Evolutionary conservation across 2,329 filamentous ascomycete species (phyloP).

Genomic region (Grosmannia penicillata): DNA sequence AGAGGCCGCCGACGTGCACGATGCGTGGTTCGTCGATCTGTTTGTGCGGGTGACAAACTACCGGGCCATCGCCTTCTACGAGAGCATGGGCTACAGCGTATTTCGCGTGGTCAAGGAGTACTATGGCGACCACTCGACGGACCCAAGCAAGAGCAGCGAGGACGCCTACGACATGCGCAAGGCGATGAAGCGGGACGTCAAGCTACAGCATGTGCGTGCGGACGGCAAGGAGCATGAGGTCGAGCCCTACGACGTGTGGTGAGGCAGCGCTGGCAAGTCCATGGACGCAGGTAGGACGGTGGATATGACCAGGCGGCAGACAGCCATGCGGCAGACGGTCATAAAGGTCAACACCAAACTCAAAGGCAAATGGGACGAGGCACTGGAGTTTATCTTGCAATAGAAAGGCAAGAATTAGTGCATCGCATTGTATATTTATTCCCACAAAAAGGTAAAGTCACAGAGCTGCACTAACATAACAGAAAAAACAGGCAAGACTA

Average conservation of each 20-base stretch:
- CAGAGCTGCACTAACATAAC: no score
- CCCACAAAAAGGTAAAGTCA: no score
- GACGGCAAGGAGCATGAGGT: constrained; percentile 71
- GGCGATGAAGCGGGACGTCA: constrained; percentile 65
- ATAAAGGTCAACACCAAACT: no score
- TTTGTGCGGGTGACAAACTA: constrained; percentile 84
- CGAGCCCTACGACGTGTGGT: constrained; percentile 76
- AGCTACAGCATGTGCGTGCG: constrained; percentile 59
- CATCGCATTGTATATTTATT: no score
- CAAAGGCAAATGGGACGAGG: no score
- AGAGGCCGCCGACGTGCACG: constrained; percentile 61
- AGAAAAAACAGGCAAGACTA: no score
- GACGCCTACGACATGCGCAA: constrained; percentile 98
- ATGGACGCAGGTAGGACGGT: no score
- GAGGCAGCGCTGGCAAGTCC: no score
- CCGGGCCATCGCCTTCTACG: constrained; percentile 78
- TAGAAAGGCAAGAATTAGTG: no score
- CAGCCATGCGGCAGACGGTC: not conserved
- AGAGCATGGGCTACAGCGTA: constrained; percentile 81
- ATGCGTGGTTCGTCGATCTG: constrained; percentile 90
- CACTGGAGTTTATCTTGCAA: no score
- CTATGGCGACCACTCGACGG: constrained; percentile 70
- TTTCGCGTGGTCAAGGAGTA: constrained; percentile 83
- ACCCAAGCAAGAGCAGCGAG: constrained; percentile 49
- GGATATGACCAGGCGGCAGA: no score